phyloP scores from a whole-genome alignment of 108 stramenopile genomes.

The Cyclostephanos invisitatus region DNA sequence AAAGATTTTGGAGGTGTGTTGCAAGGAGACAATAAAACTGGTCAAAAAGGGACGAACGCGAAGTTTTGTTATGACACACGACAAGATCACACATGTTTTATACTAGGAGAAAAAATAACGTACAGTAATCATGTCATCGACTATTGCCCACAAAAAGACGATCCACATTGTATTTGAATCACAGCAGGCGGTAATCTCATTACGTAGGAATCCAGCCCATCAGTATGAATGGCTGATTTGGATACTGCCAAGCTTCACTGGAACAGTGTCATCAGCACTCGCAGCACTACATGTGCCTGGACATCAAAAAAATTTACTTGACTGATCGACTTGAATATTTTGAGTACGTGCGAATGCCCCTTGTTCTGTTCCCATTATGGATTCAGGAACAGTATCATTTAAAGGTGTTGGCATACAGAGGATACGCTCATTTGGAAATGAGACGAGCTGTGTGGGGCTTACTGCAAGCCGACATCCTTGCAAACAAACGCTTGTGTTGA shows the following conservation, averaged over 20 bases:
- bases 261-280: conserved; percentile 45
- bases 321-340: no score
- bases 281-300: background rate
- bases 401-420: background rate
- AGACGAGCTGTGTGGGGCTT: background rate
- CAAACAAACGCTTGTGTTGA: background rate
- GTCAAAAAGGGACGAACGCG: background rate
- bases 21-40: background rate
- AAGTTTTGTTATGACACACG: background rate
- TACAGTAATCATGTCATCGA: background rate
- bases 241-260: conserved; percentile 38
- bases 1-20: background rate
- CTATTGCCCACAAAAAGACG: background rate
- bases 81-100: background rate
- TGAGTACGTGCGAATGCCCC: background rate
- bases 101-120: background rate
- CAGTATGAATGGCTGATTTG: conserved; percentile 28
- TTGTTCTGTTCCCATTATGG: background rate
- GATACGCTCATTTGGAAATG: background rate
- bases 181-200: conserved; percentile 49
- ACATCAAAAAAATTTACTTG: background rate
- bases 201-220: conserved; percentile 8
- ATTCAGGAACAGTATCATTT: background rate
- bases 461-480: background rate
- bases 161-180: background rate